Base-by-base conservation (phyloP, 164 flowering plant genomes). In the Kalanchoe fedtschenkoi region DNA sequence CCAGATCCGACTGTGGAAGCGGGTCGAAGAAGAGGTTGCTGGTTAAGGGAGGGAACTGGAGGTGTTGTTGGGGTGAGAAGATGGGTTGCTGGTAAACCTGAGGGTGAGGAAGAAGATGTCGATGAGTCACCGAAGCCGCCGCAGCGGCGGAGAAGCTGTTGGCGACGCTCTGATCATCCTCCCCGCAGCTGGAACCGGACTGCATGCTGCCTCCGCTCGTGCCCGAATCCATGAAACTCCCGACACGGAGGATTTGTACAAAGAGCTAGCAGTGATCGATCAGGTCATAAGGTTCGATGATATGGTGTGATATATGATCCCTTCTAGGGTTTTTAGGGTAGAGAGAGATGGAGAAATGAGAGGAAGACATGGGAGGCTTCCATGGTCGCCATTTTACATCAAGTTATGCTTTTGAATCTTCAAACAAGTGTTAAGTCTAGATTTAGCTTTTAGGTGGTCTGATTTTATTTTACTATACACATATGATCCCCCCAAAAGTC, bases 171-270 rank as follows among this genome's bases (percentile, higher is more conserved):
- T 51, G 56, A 51, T 51, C 56, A 51, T 51, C 56, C 26, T 51
- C 56, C 26, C 56, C 56, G 26, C n/a, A n/a, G n/a, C 56, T 51
- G 7, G 56, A 51, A 51, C 32, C 56, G 24, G 56, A 24, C 30
- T 51, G 56, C 56, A 51, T 51, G 56, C 56, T 51, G 28, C 56
- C 56, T 17, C 56, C 56, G 26, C 56, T 51, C 11, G 56, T 51
- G 8, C 56, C 56, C 0, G 56, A 51, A 51, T 51, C 56, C 56
- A 51, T 51, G 6, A 26, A 51, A 17, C 56, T 9, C 30, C 32
- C 28, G n/a, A n/a, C n/a, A n/a, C n/a, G n/a, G n/a, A n/a, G n/a
- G n/a, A n/a, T n/a, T n/a, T n/a, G n/a, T n/a, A n/a, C n/a, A n/a
- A n/a, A n/a, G n/a, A n/a, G n/a, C n/a, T n/a, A n/a, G n/a, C n/a